Evolutionary conservation across 495 filamentous ascomycete species (phyloP).

Genomic region (Penicillium longicatenatum): DNA sequence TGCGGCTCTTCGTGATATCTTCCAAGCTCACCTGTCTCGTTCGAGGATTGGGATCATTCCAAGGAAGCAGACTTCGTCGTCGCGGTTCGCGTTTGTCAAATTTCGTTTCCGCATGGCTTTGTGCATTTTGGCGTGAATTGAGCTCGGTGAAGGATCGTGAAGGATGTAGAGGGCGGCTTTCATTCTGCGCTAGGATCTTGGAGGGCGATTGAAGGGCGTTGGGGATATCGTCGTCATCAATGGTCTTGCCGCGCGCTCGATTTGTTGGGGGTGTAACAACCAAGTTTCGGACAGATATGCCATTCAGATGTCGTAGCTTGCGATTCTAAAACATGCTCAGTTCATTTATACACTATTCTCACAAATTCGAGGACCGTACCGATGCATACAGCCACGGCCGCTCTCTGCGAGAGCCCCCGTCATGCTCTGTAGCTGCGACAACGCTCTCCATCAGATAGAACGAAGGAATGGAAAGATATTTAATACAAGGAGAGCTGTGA

Average conservation of each 20-base stretch:
- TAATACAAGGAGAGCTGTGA: background rate
- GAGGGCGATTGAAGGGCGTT: constrained; percentile 65
- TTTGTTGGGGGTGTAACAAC: constrained; percentile 54
- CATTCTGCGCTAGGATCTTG: constrained; percentile 65
- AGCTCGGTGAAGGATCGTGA: constrained; percentile 76
- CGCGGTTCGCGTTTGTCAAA: constrained; percentile 42
- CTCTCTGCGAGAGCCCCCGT: constrained; percentile 24
- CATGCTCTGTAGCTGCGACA: constrained; percentile 24
- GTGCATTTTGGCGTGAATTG: constrained; percentile 34
- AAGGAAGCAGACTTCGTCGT: constrained; percentile 68
- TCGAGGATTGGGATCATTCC: constrained; percentile 66
- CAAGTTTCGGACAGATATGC: constrained; percentile 85
- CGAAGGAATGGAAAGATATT: background rate
- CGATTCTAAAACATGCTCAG: constrained; percentile 62
- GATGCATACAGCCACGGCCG: constrained; percentile 28
- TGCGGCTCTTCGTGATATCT: constrained; percentile 65
- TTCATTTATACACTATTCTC: background rate
- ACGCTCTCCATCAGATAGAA: constrained; percentile 14
- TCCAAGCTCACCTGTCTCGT: constrained; percentile 76
- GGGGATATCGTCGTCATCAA: constrained; percentile 81
- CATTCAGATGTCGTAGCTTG: constrained; percentile 84
- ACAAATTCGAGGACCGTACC: constrained; percentile 12
- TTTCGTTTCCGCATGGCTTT: constrained; percentile 25
- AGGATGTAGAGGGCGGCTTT: constrained; percentile 60
- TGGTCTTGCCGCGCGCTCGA: constrained; percentile 67